Conservation (phyloP, 148 eudicot species). For the Gaultheria prostrata region DNA sequence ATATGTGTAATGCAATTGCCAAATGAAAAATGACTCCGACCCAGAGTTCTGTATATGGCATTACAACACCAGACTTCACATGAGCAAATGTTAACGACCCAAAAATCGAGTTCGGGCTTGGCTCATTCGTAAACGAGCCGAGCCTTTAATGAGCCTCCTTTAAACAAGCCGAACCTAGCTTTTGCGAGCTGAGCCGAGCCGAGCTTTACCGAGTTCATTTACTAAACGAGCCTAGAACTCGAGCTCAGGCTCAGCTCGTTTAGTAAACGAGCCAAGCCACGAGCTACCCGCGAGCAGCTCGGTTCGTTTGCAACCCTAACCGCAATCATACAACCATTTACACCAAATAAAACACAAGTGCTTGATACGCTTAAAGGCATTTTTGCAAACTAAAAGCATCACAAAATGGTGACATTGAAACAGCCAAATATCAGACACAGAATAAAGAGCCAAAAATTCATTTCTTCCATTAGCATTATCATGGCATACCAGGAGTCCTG, state of each 20-base stretch:
- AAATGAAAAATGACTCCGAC: background rate
- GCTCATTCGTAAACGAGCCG: no score
- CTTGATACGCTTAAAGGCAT: background rate
- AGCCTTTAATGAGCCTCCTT: no score
- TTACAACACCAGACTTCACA: background rate
- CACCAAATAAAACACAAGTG: background rate
- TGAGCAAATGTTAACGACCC: background rate
- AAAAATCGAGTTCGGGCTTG: no score
- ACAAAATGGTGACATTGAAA: background rate
- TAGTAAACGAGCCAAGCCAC: no score
- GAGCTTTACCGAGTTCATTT: no score
- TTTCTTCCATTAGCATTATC: constrained; percentile 1
- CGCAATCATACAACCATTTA: background rate
- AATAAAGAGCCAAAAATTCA: background rate
- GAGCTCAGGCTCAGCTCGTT: no score
- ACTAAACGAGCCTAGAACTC: no score
- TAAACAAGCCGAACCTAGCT: no score
- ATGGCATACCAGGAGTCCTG: background rate
- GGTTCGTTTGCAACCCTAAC: no score
- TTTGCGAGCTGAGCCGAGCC: no score
- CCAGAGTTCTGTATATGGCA: background rate
- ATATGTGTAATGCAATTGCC: no score
- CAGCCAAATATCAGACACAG: background rate
- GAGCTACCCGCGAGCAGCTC: no score
- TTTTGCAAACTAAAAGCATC: background rate